A percentile compares a stretch with the other conserved stretches of the same genome.
These are phyloP conservation scores for Calcarisporium arbuscula DNA, from an alignment of 2,329 filamentous ascomycete genomes.

Conservation along the genomic window DNA sequence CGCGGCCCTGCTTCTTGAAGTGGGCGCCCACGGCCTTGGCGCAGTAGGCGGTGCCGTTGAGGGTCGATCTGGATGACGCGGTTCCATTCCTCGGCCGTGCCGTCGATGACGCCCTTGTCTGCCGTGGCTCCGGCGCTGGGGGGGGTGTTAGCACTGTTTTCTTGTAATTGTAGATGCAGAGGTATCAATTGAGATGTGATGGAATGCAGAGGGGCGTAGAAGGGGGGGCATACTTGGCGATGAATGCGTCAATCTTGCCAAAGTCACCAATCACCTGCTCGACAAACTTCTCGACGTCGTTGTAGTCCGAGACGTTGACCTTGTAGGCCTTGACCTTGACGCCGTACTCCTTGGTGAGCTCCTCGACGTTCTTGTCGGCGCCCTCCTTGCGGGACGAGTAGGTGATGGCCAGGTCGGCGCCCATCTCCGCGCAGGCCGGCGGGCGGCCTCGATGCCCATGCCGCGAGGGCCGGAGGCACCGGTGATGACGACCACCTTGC, in stretches of 20 bases:
- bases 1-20: slow-evolving; percentile 57
- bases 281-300: slow-evolving; percentile 45
- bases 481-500: slow-evolving; percentile 65
- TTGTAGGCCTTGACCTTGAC: slow-evolving; percentile 60
- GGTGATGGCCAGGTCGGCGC: slow-evolving; percentile 65
- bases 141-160: not conserved
- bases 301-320: slow-evolving; percentile 49
- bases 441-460: slow-evolving; percentile 63
- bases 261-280: slow-evolving; percentile 66
- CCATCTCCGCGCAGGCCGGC: slow-evolving; percentile 66
- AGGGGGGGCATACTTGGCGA: slow-evolving; percentile 64
- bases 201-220: too few species aligned
- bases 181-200: not conserved
- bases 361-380: slow-evolving; percentile 58
- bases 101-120: slow-evolving; percentile 61
- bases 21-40: slow-evolving; percentile 57
- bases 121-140: slow-evolving; percentile 59
- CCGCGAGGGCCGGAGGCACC: slow-evolving; percentile 64
- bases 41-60: slow-evolving; percentile 64
- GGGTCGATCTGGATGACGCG: slow-evolving; percentile 56
- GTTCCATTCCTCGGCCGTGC: slow-evolving; percentile 59
- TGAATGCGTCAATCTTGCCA: slow-evolving; percentile 66
- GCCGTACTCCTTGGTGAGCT: slow-evolving; percentile 59
- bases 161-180: not conserved
- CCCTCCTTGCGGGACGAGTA: slow-evolving; percentile 65